phyloP scores from a whole-genome alignment of 2,329 filamentous ascomycete species.

The Sordariomycetes sp. region DNA sequence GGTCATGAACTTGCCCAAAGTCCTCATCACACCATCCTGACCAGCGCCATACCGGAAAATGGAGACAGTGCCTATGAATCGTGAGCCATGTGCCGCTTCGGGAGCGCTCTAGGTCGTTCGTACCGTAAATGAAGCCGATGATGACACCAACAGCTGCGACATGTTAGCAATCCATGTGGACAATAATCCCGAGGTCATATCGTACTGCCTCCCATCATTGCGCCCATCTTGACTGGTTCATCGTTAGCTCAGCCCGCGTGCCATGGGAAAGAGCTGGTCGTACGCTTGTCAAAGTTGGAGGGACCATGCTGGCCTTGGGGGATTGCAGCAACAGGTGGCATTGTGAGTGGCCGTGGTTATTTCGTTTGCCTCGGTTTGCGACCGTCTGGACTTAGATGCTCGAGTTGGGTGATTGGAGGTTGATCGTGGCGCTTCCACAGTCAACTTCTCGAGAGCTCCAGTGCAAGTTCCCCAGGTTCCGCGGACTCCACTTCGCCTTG shows the following conservation, averaged over 20 bases:
- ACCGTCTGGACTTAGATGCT: no score
- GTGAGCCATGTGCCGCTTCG: conserved; percentile 7
- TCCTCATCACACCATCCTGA: conserved; percentile 86
- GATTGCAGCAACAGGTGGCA: conserved; percentile 32
- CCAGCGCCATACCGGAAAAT: conserved; percentile 94
- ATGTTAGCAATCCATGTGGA: not conserved
- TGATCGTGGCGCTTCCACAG: no score
- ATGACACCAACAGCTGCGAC: conserved; percentile 78
- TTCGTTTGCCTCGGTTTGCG: no score
- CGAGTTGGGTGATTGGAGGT: no score
- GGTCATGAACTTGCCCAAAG: conserved; percentile 92
- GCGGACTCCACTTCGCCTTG: no score
- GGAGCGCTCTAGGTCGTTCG: conserved; percentile 12
- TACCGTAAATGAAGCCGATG: conserved; percentile 97
- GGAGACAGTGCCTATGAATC: conserved; percentile 66
- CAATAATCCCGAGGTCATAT: conserved; percentile 12
- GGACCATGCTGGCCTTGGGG: conserved; percentile 34
- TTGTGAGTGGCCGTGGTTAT: conserved; percentile 11
- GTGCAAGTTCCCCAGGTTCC: no score
- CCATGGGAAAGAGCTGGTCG: conserved; percentile 4
- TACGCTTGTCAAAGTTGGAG: conserved; percentile 48
- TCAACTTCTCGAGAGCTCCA: no score
- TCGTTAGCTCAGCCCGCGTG: not conserved
- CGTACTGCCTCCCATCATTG: conserved; percentile 97
- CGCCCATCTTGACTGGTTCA: conserved; percentile 72